A percentile compares a stretch with the other conserved stretches of the same genome.
These are phyloP conservation scores for Boletus semigastroideus DNA, from an alignment of 1,284 basidiomycete species.

Conservation along the genomic window DNA sequence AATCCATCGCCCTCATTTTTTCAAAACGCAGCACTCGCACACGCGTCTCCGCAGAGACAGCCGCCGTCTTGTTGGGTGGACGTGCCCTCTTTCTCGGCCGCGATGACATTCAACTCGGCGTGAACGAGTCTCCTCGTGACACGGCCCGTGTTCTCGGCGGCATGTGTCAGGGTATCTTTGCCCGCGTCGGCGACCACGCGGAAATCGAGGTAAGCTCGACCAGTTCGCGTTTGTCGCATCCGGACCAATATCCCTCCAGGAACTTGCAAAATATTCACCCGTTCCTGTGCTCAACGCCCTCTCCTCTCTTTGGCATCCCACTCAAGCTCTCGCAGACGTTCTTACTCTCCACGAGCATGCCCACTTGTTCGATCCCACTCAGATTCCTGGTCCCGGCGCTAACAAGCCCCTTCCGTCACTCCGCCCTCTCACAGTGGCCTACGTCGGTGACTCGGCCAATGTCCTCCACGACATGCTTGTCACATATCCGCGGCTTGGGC, in stretches of 20 bases:
- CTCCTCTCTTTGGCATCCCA: slow-evolving; percentile 95
- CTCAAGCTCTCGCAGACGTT: slow-evolving; percentile 92
- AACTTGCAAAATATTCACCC: slow-evolving; percentile 83
- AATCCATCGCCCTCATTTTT: slow-evolving; percentile 89
- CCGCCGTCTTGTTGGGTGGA: slow-evolving; percentile 76
- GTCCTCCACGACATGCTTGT: slow-evolving; percentile 98
- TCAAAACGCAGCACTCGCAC: slow-evolving; percentile 94
- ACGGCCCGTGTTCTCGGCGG: slow-evolving; percentile 86
- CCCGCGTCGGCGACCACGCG: slow-evolving; percentile 87
- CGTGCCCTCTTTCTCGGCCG: slow-evolving; percentile 90
- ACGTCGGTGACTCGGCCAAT: slow-evolving; percentile 95
- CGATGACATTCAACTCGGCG: slow-evolving; percentile 94
- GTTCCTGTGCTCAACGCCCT: slow-evolving; percentile 97
- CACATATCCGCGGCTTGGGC: slow-evolving; percentile 88
- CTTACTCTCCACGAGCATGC: slow-evolving; percentile 85
- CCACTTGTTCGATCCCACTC: slow-evolving; percentile 44
- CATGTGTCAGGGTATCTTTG: slow-evolving; percentile 98
- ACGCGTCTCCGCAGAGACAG: slow-evolving; percentile 85
- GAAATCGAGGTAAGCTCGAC: slow-evolving; percentile 80
- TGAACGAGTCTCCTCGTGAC: slow-evolving; percentile 89
- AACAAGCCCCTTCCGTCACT: slow-evolving; percentile 41
- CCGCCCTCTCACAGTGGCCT: slow-evolving; percentile 80
- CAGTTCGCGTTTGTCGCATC: background rate
- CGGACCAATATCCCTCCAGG: slow-evolving; percentile 45
- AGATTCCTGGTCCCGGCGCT: slow-evolving; percentile 9